Conservation (phyloP, 305 asterid species). For the Fraxinus floribunda region DNA sequence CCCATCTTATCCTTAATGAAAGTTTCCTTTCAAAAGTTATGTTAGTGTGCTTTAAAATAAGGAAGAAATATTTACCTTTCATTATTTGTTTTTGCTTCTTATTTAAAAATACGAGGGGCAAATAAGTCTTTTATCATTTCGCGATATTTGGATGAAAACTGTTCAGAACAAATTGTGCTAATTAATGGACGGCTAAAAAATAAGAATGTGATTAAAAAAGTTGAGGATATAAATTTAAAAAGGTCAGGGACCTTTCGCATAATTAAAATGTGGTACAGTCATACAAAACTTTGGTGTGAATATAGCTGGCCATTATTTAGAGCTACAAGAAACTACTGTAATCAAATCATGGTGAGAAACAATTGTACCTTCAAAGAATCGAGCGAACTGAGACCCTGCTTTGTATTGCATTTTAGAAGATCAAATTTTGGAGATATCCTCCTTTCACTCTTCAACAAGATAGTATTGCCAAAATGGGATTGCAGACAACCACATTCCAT, state of each 20-base stretch:
- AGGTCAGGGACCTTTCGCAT: background rate
- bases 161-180: background rate
- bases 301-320: background rate
- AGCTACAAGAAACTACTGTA: background rate
- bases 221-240: background rate
- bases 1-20: background rate
- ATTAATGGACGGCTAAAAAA: background rate
- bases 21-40: background rate
- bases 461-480: conserved; percentile 35
- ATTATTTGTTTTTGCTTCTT: background rate
- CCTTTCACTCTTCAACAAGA: conserved; percentile 30
- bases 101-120: background rate
- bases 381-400: conserved; percentile 48
- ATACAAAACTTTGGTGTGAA: background rate
- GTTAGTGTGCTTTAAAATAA: background rate
- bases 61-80: background rate
- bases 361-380: conserved; percentile 55
- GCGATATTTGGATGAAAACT: background rate
- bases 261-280: background rate
- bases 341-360: background rate
- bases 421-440: conserved; percentile 35
- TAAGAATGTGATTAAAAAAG: background rate
- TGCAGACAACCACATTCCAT: conserved; percentile 55
- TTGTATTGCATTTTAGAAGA: conserved; percentile 29
- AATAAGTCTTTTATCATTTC: background rate